A percentile compares a stretch with the other conserved stretches of the same genome.
phyloP scores from a whole-genome alignment of 2,329 filamentous ascomycete species.

The Alternaria gaisen region DNA sequence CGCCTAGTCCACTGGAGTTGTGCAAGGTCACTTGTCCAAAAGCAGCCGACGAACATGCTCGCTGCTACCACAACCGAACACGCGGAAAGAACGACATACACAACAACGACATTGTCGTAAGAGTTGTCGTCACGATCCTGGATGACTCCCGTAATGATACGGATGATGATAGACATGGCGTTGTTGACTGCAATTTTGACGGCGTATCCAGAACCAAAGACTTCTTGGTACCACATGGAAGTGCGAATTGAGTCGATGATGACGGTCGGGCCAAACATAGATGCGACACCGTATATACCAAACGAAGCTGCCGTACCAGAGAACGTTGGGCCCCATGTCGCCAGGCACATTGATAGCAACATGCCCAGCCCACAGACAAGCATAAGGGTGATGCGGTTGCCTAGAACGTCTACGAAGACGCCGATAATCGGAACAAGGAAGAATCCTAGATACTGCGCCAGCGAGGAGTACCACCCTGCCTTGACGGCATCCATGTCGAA shows the following conservation, averaged over 20 bases:
- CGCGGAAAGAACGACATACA: conserved; percentile 65
- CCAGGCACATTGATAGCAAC: conserved; percentile 63
- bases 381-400: conserved; percentile 61
- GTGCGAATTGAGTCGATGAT: conserved; percentile 70
- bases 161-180: conserved; percentile 68
- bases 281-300: conserved; percentile 66
- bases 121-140: conserved; percentile 67
- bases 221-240: conserved; percentile 66
- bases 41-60: conserved; percentile 52
- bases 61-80: conserved; percentile 59
- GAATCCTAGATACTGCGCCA: conserved; percentile 65
- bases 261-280: conserved; percentile 64
- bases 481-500: conserved; percentile 64
- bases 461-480: conserved; percentile 69
- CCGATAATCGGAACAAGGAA: conserved; percentile 67
- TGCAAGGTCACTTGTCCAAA: conserved; percentile 55
- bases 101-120: conserved; percentile 64
- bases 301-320: conserved; percentile 67
- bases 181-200: conserved; percentile 71
- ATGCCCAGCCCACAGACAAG: conserved; percentile 60
- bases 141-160: conserved; percentile 65
- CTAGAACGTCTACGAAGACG: conserved; percentile 65
- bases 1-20: conserved; percentile 68
- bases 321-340: conserved; percentile 61
- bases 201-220: conserved; percentile 68